phyloP scores from a whole-genome alignment of 495 filamentous ascomycete genomes.

The Hyaloscypha finlandica region DNA sequence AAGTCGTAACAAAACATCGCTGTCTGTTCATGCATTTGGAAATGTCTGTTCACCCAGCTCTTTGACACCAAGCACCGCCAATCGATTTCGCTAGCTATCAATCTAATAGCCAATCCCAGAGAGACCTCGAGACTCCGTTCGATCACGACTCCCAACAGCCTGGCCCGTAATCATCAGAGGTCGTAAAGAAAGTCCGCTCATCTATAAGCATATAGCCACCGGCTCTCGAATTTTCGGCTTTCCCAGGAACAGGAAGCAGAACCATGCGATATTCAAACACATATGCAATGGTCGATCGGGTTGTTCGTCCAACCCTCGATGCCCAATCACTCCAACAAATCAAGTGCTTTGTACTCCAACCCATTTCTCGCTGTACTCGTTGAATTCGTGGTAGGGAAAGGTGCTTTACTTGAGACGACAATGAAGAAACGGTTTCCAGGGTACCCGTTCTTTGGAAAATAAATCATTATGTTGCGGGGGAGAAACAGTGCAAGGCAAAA shows the following conservation, averaged over 20 bases:
- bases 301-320: neutral
- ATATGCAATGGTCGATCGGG: neutral
- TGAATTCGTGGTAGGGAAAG: neutral
- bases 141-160: neutral
- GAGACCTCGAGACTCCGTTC: neutral
- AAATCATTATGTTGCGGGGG: conserved; percentile 1
- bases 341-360: neutral
- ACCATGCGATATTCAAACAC: neutral
- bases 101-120: neutral
- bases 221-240: neutral
- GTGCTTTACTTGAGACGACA: neutral
- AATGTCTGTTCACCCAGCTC: conserved; percentile 1
- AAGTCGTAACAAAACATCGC: conserved; percentile 1
- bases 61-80: neutral
- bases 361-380: neutral
- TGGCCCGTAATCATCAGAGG: neutral
- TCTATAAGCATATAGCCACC: neutral
- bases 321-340: neutral
- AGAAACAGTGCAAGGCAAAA: neutral
- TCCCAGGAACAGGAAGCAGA: neutral
- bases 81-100: neutral
- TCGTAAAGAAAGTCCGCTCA: neutral
- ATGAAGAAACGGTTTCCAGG: conserved; percentile 10
- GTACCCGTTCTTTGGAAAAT: conserved; percentile 24
- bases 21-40: neutral